Evolutionary conservation across 805 yeast species (phyloP).

Genomic region (Metschnikowia sp.): DNA sequence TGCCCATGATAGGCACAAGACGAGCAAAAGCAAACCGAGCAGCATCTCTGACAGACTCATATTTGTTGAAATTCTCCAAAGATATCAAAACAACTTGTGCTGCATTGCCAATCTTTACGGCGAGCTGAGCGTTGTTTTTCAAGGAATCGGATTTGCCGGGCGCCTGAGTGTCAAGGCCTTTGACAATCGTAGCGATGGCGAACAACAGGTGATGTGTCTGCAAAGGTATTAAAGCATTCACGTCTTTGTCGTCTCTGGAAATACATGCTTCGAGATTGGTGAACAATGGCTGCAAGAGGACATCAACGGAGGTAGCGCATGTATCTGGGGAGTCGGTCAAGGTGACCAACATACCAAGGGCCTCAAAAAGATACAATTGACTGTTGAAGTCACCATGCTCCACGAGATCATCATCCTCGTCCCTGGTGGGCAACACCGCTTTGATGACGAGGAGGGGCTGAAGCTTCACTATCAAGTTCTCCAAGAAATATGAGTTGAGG

Average conservation of each 20-base stretch:
- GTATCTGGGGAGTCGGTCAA: constrained; percentile 24
- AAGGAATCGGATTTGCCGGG: constrained; percentile 25
- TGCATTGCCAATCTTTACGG: constrained; percentile 51
- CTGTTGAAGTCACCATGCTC: constrained; percentile 61
- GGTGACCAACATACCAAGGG: constrained; percentile 74
- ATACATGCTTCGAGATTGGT: constrained; percentile 66
- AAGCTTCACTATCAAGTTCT: constrained; percentile 56
- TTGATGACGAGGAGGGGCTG: constrained; percentile 62
- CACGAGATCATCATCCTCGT: constrained; percentile 52
- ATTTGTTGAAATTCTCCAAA: constrained; percentile 66
- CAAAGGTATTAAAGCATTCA: constrained; percentile 45
- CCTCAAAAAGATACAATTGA: constrained; percentile 81
- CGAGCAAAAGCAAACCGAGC: constrained; percentile 85
- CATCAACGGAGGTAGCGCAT: constrained; percentile 52
- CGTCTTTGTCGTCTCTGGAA: constrained; percentile 30
- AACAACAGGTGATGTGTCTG: constrained; percentile 84
- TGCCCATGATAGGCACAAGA: constrained; percentile 68
- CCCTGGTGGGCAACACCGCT: constrained; percentile 51
- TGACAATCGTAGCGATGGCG: constrained; percentile 86
- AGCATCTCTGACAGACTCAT: constrained; percentile 76
- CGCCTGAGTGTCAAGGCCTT: constrained; percentile 68
- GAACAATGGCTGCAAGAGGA: constrained; percentile 73
- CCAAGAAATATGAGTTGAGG: constrained; percentile 49
- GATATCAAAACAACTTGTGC: constrained; percentile 84
- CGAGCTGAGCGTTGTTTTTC: constrained; percentile 34